Conservation (phyloP, 331 rosid genomes). For the Arachis monticola region DNA sequence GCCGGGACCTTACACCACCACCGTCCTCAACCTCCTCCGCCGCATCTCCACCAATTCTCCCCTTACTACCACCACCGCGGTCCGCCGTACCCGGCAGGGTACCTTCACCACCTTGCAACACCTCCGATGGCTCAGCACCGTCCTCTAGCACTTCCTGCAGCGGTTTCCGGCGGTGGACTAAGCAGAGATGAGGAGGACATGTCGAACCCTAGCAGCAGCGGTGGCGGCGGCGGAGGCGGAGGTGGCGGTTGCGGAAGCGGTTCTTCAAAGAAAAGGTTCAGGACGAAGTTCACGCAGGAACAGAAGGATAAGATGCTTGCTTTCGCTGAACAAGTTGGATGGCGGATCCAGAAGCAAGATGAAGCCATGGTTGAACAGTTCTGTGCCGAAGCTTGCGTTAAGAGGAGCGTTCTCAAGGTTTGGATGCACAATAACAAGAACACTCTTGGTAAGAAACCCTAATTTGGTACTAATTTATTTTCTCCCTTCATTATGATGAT, state of each 20-base stretch:
- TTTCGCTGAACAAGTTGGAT: slow-evolving; percentile 77
- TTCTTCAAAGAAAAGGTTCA: slow-evolving; percentile 53
- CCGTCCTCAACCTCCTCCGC: slow-evolving; percentile 33
- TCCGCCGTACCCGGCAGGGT: slow-evolving; percentile 48
- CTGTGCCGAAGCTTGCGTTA: slow-evolving; percentile 64
- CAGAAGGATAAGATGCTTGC: slow-evolving; percentile 88
- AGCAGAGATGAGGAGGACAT: slow-evolving; percentile 72
- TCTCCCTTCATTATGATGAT: neutral
- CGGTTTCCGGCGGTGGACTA: slow-evolving; percentile 53
- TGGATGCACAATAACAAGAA: slow-evolving; percentile 99
- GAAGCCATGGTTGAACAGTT: slow-evolving; percentile 79
- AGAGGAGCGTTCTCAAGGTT: slow-evolving; percentile 76
- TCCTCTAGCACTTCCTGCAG: slow-evolving; percentile 61
- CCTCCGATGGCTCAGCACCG: slow-evolving; percentile 48
- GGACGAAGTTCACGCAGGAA: slow-evolving; percentile 80
- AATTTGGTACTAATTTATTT: slow-evolving; percentile 28
- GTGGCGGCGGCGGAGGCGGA: slow-evolving; percentile 60
- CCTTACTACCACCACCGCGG: slow-evolving; percentile 54
- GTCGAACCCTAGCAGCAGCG: slow-evolving; percentile 90
- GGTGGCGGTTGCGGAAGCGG: slow-evolving; percentile 51
- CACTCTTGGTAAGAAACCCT: slow-evolving; percentile 95
- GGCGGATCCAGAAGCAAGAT: slow-evolving; percentile 95
- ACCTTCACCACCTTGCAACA: slow-evolving; percentile 47
- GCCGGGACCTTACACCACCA: slow-evolving; percentile 18
- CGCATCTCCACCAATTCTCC: slow-evolving; percentile 48